These are phyloP conservation scores for Isabelozyma gotoi DNA, from an alignment of 805 yeast genomes.

Conservation along the genomic window DNA sequence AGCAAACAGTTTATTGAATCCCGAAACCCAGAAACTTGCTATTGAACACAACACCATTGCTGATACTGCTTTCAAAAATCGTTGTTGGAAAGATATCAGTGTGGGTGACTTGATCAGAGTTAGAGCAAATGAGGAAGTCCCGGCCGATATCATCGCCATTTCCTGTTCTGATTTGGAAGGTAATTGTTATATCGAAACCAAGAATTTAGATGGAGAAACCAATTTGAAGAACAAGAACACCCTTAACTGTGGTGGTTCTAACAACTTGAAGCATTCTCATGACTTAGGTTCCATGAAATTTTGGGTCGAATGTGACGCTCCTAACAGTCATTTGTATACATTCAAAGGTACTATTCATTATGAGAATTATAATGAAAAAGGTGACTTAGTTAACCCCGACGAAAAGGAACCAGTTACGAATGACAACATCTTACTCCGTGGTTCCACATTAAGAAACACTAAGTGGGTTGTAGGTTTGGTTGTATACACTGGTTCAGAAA, in stretches of 20 bases:
- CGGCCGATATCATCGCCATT: conserved; percentile 68
- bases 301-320: conserved; percentile 69
- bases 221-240: conserved; percentile 62
- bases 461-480: conserved; percentile 75
- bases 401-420: conserved; percentile 58
- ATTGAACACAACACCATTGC: conserved; percentile 5
- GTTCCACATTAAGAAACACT: conserved; percentile 71
- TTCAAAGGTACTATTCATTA: conserved; percentile 68
- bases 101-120: conserved; percentile 76
- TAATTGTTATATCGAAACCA: conserved; percentile 75
- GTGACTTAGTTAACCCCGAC: conserved; percentile 29
- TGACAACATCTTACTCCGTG: conserved; percentile 68
- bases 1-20: conserved; percentile 22
- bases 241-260: conserved; percentile 50
- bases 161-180: conserved; percentile 70
- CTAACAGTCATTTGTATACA: conserved; percentile 61
- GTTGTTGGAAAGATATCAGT: conserved; percentile 65
- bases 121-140: conserved; percentile 73
- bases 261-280: conserved; percentile 48
- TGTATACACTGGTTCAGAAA: conserved; percentile 73
- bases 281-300: conserved; percentile 61
- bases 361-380: conserved; percentile 35
- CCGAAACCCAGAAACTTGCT: conserved; percentile 7
- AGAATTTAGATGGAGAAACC: conserved; percentile 83
- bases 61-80: conserved; percentile 37